Conservation (phyloP, 495 filamentous ascomycete genomes). For the Terfezia claveryi region DNA sequence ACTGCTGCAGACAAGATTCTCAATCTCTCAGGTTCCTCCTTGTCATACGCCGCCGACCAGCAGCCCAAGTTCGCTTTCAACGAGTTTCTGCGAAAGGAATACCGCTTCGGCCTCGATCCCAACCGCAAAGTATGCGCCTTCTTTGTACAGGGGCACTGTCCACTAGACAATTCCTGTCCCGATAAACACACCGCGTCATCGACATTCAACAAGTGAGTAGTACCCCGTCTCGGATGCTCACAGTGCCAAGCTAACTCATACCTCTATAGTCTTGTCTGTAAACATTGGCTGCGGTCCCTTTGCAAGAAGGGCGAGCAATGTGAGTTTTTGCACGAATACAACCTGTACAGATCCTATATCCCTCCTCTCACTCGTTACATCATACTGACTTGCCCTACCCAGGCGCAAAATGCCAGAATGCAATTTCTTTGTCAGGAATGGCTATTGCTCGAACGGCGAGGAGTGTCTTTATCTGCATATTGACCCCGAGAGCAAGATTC, state of each 20-base stretch:
- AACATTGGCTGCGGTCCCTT: conserved; percentile 91
- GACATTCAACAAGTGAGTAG: conserved; percentile 15
- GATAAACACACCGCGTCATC: conserved; percentile 14
- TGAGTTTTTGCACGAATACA: conserved; percentile 96
- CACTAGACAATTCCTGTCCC: conserved; percentile 16
- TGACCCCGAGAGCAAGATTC: conserved; percentile 54
- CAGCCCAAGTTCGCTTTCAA: conserved; percentile 14
- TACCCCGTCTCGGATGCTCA: not conserved
- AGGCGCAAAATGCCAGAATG: conserved; percentile 86
- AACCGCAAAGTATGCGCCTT: conserved; percentile 15
- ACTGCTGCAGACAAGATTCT: conserved; percentile 9
- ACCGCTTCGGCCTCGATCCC: conserved; percentile 19
- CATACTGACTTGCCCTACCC: not conserved
- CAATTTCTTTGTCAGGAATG: conserved; percentile 70
- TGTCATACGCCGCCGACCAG: conserved; percentile 8
- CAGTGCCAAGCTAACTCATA: conserved; percentile 1
- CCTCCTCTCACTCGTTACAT: not conserved
- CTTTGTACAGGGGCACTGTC: conserved; percentile 20
- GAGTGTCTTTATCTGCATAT: conserved; percentile 94
- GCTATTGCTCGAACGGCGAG: conserved; percentile 86
- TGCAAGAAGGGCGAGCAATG: conserved; percentile 86
- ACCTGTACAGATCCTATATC: conserved; percentile 30
- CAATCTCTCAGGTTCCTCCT: conserved; percentile 1
- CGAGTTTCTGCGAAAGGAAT: conserved; percentile 19
- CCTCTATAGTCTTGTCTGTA: conserved; percentile 49